Percentiles rank a stretch among this genome's conserved stretches.
Evolutionary conservation across 495 filamentous ascomycete genomes (phyloP).

Genomic region (Clavariopsis aquatica): DNA sequence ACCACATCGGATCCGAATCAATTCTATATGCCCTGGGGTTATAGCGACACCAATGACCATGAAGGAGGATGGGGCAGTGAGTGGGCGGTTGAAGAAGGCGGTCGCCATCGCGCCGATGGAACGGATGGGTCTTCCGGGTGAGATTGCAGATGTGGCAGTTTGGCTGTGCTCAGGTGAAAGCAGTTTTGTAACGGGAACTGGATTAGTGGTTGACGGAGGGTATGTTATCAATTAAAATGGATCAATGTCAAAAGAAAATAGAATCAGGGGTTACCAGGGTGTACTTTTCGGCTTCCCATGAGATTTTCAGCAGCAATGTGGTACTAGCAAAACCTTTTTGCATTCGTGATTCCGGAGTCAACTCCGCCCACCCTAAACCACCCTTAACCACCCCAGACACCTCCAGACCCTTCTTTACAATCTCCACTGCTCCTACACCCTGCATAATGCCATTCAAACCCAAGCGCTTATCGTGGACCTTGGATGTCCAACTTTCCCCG

Average conservation of each 20-base stretch:
- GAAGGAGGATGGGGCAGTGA: neutral
- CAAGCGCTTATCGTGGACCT: no score
- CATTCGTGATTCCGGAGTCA: no score
- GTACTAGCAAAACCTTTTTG: no score
- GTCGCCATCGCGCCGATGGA: conserved; percentile 45
- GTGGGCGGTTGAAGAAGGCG: conserved; percentile 37
- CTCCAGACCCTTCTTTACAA: no score
- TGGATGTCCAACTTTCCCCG: no score
- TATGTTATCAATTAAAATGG: conserved; percentile 29
- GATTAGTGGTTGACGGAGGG: conserved; percentile 40
- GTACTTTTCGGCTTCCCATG: no score
- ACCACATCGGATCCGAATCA: conserved; percentile 52
- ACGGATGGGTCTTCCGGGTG: conserved; percentile 42
- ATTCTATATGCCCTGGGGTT: conserved; percentile 53
- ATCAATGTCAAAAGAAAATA: neutral
- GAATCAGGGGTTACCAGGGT: no score
- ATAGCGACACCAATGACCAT: conserved; percentile 45
- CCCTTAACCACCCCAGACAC: no score
- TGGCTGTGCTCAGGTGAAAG: conserved; percentile 46
- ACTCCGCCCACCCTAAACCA: no score
- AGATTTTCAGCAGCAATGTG: no score
- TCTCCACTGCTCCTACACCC: no score
- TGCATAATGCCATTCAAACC: no score
- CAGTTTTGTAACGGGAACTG: conserved; percentile 47
- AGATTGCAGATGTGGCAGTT: conserved; percentile 46